Evolutionary conservation across 148 eudicot genomes (phyloP).

Genomic region (Linanthus parryae): DNA sequence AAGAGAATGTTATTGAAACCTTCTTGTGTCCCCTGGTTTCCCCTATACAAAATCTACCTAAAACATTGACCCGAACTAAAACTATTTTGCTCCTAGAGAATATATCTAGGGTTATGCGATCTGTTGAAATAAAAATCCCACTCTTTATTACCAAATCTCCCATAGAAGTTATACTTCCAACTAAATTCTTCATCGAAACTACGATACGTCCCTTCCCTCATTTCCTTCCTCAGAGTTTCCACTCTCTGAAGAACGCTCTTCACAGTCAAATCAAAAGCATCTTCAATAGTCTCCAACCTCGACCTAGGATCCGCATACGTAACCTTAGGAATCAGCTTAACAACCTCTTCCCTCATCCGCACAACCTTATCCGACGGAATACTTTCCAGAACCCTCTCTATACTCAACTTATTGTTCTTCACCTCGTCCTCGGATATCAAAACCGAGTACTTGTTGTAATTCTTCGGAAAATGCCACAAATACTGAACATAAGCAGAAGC

Average conservation of each 20-base stretch:
- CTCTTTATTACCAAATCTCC: constrained; percentile 28
- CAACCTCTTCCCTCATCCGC: constrained; percentile 55
- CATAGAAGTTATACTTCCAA: constrained; percentile 58
- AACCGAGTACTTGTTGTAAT: constrained; percentile 47
- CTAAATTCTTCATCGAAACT: constrained; percentile 34
- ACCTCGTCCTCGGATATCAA: constrained; percentile 46
- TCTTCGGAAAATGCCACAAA: constrained; percentile 72
- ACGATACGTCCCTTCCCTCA: constrained; percentile 25
- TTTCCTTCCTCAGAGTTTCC: constrained; percentile 21
- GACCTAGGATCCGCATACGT: constrained; percentile 51
- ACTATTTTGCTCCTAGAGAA: too few species aligned
- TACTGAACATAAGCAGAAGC: constrained; percentile 66
- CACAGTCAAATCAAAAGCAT: constrained; percentile 69
- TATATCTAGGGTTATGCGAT: too few species aligned
- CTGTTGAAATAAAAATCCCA: constrained; percentile 67
- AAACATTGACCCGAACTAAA: too few species aligned
- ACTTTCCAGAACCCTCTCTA: constrained; percentile 26
- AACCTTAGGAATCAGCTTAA: constrained; percentile 54
- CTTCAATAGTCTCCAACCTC: constrained; percentile 30
- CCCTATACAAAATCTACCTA: too few species aligned
- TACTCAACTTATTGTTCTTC: constrained; percentile 24
- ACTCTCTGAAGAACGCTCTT: constrained; percentile 42
- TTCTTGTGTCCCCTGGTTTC: too few species aligned
- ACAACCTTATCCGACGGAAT: constrained; percentile 23
- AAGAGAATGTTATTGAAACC: too few species aligned